Conservation (phyloP, 2,329 filamentous ascomycete species). For the Blastomyces parvus region DNA sequence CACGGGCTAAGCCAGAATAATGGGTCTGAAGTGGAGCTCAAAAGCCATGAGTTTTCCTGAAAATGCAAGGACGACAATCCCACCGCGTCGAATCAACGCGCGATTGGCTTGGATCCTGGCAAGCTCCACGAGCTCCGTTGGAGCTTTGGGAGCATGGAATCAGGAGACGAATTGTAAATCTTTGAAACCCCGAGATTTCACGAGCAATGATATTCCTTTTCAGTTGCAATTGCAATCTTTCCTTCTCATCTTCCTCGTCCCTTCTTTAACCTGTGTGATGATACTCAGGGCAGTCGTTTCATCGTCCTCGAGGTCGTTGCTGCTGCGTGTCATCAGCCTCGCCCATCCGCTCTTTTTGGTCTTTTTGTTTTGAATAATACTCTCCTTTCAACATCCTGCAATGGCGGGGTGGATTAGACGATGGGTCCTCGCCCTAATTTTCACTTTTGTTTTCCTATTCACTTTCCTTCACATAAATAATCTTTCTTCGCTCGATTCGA, state of each 20-base stretch:
- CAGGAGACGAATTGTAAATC: not conserved
- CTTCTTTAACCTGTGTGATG: not conserved
- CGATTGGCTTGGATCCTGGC: not conserved
- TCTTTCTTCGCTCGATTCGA: slow-evolving; percentile 5
- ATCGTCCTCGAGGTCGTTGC: not conserved
- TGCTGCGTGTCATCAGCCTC: slow-evolving; percentile 5
- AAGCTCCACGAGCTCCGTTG: not conserved
- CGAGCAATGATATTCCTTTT: not conserved
- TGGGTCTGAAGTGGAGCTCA: not conserved
- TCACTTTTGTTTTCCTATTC: slow-evolving; percentile 12
- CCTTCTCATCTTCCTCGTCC: not conserved
- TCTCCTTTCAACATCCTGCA: not conserved
- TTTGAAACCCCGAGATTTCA: not conserved
- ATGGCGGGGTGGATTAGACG: slow-evolving; percentile 13
- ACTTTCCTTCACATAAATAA: slow-evolving; percentile 8
- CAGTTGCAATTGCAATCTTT: not conserved
- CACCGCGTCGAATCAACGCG: not conserved
- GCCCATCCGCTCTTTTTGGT: not conserved
- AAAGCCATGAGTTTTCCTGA: not conserved
- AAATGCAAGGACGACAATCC: not conserved
- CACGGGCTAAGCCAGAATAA: not conserved
- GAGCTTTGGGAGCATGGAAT: not conserved
- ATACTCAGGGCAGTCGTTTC: not conserved
- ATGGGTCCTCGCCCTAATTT: slow-evolving; percentile 11
- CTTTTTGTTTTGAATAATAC: not conserved